Evolutionary conservation across 1,139 yeast genomes (phyloP).

Genomic region (Chernovozyma sophiae-reginae): DNA sequence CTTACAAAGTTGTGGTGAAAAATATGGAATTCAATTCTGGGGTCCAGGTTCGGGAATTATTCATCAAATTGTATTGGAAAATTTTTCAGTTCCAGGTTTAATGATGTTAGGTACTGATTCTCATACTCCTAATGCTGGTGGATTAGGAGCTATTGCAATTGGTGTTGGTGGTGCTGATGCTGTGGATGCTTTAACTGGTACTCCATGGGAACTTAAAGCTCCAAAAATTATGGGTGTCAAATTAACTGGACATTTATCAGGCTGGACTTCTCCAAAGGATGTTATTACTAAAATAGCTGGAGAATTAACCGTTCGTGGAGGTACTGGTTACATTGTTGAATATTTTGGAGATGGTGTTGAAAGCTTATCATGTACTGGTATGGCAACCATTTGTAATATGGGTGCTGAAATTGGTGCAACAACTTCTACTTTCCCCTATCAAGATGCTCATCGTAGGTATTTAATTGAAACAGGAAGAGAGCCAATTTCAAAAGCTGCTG

Average conservation of each 20-base stretch:
- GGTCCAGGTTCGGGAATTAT: constrained; percentile 99
- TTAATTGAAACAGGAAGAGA: constrained; percentile 76
- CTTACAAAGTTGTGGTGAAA: constrained; percentile 82
- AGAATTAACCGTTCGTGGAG: constrained; percentile 88
- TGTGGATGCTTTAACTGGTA: constrained; percentile 91
- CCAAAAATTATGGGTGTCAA: constrained; percentile 91
- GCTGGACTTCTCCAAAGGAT: constrained; percentile 97
- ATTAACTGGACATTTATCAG: constrained; percentile 77
- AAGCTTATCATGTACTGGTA: constrained; percentile 88
- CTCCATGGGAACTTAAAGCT: constrained; percentile 99
- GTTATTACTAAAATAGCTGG: constrained; percentile 92
- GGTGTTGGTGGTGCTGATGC: constrained; percentile 99
- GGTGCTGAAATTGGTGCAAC: constrained; percentile 99
- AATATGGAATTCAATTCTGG: constrained; percentile 97
- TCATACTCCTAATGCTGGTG: constrained; percentile 98
- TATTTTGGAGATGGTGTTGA: constrained; percentile 93
- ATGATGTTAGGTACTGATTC: constrained; percentile 98
- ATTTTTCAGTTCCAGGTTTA: constrained; percentile 90
- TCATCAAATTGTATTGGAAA: constrained; percentile 94
- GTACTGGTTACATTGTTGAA: constrained; percentile 93
- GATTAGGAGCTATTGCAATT: constrained; percentile 93
- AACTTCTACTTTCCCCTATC: constrained; percentile 94
- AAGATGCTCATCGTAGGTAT: constrained; percentile 79
- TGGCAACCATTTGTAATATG: constrained; percentile 99
- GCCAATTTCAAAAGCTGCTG: constrained; percentile 77